Evolutionary conservation across 1,284 basidiomycete genomes (phyloP), one percentile per base, ranked within the genome.

Genomic region (Tilletia indica): DNA sequence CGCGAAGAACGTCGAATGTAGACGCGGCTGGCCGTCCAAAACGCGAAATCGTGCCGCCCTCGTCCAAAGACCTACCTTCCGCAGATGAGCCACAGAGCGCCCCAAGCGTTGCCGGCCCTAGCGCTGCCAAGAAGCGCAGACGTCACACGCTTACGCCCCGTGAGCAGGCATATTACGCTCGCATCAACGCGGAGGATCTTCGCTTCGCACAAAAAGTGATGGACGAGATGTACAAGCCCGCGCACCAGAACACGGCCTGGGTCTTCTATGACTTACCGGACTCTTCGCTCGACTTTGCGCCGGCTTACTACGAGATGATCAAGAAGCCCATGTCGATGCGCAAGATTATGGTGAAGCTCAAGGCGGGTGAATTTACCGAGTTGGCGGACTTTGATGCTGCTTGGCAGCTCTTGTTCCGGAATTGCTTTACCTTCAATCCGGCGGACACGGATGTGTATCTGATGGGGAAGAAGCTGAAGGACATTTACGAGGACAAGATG

Each of bases 181-280:
- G 91, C 80, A 87, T 86, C 71, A 87, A 87, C 74, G 90, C 88
- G 56, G 93, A 95, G 78, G 95, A 98, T 86, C 87, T 98, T 72
- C 91, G 90, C 81, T 97, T 91, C 80, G 92, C 91, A 79, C 86
- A 86, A 74, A 93, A 91, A 83, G 86, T 95, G 19, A 85, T 97
- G 74, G 87, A 86, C 70, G 92, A 94, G 72, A 87, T 91, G 81
- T 75, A 78, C 74, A 90, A 91, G 84, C 93, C 94, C 85, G 90
- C 92, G 79, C 89, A 93, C 80, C 90, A 88, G 80, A 84, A 87
- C 61, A 86, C 91, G 67, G 93, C 93, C 0, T 89, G 88, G 83
- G 93, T 93, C 0, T 99, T 99, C 86, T 92, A 97, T 78, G 92
- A 94, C 82, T 92, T 95, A 73, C 94, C 98, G 75, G 93, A 92